phyloP scores from a whole-genome alignment of 1,284 basidiomycete species.

The Cystobasidium slooffiae region DNA sequence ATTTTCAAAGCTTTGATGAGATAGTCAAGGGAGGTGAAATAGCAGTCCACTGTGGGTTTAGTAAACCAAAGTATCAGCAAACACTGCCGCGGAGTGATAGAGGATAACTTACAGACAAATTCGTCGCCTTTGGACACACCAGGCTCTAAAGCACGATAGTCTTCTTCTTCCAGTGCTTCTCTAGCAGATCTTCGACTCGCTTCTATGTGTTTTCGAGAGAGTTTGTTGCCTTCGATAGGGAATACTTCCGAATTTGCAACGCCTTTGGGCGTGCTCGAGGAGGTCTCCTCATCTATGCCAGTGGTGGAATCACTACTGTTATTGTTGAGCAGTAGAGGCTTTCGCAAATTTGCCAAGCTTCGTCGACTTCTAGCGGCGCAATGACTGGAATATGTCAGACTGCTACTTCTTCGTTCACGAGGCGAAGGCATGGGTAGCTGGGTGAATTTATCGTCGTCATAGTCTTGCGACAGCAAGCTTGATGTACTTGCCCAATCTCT shows the following conservation, averaged over 20 bases:
- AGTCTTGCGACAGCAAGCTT: neutral
- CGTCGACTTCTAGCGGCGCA: slow-evolving; percentile 17
- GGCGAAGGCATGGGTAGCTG: slow-evolving; percentile 33
- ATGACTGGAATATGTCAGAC: slow-evolving; percentile 18
- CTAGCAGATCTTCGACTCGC: slow-evolving; percentile 38
- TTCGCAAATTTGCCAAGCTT: slow-evolving; percentile 13
- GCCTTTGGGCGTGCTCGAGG: slow-evolving; percentile 20
- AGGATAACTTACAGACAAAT: slow-evolving; percentile 21
- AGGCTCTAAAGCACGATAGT: slow-evolving; percentile 30
- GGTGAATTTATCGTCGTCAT: slow-evolving; percentile 31
- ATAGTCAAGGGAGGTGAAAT: slow-evolving; percentile 38
- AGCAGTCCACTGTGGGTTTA: slow-evolving; percentile 29
- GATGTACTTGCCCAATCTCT: neutral
- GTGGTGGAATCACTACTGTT: neutral
- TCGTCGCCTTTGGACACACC: slow-evolving; percentile 8
- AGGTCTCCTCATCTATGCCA: neutral
- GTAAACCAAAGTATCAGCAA: neutral
- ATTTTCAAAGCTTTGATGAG: slow-evolving; percentile 30
- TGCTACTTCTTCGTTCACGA: slow-evolving; percentile 38
- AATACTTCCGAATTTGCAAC: neutral
- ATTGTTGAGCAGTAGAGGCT: neutral
- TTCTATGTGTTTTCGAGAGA: slow-evolving; percentile 38
- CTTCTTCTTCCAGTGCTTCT: slow-evolving; percentile 42
- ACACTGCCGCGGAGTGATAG: neutral
- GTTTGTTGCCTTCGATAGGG: slow-evolving; percentile 20